phyloP scores from a whole-genome alignment of 2,329 filamentous ascomycete genomes.

The Lithohypha guttulata region DNA sequence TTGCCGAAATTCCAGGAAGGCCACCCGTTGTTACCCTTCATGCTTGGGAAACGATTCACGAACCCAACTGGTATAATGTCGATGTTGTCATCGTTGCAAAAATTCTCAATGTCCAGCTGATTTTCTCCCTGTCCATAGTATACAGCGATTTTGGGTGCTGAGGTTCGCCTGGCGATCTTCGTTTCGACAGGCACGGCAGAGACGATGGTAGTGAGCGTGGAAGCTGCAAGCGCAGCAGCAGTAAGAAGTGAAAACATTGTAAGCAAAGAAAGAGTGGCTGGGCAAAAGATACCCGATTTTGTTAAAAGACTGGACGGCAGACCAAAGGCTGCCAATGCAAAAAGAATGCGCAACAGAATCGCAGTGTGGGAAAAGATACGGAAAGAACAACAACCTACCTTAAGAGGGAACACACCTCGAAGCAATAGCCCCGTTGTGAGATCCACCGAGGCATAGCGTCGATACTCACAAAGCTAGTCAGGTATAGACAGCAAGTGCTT shows the following conservation, averaged over 20 bases:
- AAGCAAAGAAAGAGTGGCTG: conserved; percentile 7
- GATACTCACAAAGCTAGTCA: too few relatives aligned
- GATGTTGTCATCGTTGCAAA: conserved; percentile 41
- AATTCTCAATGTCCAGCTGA: conserved; percentile 39
- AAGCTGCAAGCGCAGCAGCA: conserved; percentile 1
- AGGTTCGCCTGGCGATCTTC: neutral
- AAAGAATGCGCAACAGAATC: too few relatives aligned
- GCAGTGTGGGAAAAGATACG: too few relatives aligned
- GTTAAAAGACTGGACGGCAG: conserved; percentile 8
- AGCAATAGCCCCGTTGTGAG: too few relatives aligned
- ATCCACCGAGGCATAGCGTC: too few relatives aligned
- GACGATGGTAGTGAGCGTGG: conserved; percentile 4
- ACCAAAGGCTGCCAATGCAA: conserved; percentile 6
- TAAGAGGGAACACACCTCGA: too few relatives aligned
- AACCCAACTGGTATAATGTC: conserved; percentile 49
- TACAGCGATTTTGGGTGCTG: conserved; percentile 3
- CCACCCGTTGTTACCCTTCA: conserved; percentile 31
- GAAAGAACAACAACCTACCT: too few relatives aligned
- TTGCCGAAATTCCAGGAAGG: conserved; percentile 48
- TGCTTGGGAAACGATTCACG: conserved; percentile 43
- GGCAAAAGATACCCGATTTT: conserved; percentile 5
- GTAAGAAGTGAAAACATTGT: conserved; percentile 7
- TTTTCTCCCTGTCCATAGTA: conserved; percentile 41
- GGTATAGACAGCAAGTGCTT: too few relatives aligned
- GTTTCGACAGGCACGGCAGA: neutral